Evolutionary conservation across 1,284 basidiomycete species (phyloP).

Genomic region (Ustilago curta): DNA sequence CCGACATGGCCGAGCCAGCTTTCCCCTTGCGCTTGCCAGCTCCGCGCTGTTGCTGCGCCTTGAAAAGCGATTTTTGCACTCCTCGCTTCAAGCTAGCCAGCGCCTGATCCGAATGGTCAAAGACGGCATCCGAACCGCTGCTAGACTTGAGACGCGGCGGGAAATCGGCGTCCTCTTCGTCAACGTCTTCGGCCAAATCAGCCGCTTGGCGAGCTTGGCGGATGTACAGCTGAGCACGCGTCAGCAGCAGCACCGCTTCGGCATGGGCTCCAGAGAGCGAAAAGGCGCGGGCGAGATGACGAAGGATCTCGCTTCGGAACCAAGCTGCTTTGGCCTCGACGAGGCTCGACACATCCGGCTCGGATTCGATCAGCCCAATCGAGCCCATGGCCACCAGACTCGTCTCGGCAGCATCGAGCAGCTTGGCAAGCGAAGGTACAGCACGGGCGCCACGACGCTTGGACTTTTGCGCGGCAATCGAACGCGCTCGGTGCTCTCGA

Average conservation of each 20-base stretch:
- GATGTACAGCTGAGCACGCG: constrained; percentile 62
- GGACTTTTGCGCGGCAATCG: constrained; percentile 42
- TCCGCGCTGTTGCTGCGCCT: constrained; percentile 13
- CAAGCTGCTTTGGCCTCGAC: constrained; percentile 66
- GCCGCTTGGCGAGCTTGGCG: constrained; percentile 62
- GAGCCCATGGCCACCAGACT: constrained; percentile 60
- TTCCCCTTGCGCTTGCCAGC: constrained; percentile 15
- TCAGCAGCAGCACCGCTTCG: constrained; percentile 62
- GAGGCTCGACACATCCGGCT: constrained; percentile 65
- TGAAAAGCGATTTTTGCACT: constrained; percentile 46
- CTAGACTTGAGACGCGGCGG: constrained; percentile 49
- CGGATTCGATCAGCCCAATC: constrained; percentile 62
- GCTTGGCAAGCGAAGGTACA: constrained; percentile 64
- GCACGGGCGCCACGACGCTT: constrained; percentile 58
- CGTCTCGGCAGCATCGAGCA: constrained; percentile 63
- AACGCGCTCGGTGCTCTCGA: constrained; percentile 44
- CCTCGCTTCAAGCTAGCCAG: constrained; percentile 38
- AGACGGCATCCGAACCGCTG: constrained; percentile 31
- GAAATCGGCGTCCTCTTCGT: constrained; percentile 60
- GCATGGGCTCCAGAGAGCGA: constrained; percentile 46
- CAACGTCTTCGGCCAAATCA: constrained; percentile 64
- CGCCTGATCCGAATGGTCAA: constrained; percentile 47
- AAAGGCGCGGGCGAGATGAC: constrained; percentile 62
- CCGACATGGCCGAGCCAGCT: constrained; percentile 28
- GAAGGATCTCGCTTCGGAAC: constrained; percentile 63